Conservation (phyloP, 352 stramenopile species). For the Pythium aristosporum region DNA sequence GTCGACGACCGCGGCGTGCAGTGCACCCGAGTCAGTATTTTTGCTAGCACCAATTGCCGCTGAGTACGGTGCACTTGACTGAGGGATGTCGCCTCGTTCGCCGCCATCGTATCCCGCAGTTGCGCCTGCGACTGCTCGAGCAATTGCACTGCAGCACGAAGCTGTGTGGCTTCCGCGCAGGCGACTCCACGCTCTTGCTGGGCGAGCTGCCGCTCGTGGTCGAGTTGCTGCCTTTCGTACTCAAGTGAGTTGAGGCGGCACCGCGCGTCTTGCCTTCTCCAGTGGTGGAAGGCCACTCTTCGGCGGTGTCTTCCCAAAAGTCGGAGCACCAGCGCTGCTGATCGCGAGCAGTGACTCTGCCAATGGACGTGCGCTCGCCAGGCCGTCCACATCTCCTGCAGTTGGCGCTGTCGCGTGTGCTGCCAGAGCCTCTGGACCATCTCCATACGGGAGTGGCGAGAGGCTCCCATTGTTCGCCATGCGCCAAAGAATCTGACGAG, state of each 20-base stretch:
- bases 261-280: not conserved
- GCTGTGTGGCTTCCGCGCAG: not conserved
- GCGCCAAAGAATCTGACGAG: slow-evolving; percentile 32
- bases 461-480: slow-evolving; percentile 26
- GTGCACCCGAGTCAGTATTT: not conserved
- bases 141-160: not conserved
- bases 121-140: not conserved
- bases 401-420: not conserved
- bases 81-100: not conserved
- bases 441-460: not conserved
- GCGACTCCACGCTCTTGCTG: not conserved
- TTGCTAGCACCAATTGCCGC: not conserved
- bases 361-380: not conserved
- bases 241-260: not conserved
- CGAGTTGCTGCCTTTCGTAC: not conserved
- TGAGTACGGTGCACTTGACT: not conserved
- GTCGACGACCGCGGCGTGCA: not conserved
- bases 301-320: not conserved
- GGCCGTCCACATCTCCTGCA: not conserved
- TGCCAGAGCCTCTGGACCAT: not conserved
- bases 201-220: not conserved
- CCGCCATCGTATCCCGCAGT: not conserved
- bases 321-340: not conserved
- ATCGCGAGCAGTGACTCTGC: not conserved
- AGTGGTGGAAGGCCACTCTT: not conserved